These are phyloP conservation scores for Penicillium sp. DNA, from an alignment of 2,329 filamentous ascomycete species.

Conservation along the genomic window DNA sequence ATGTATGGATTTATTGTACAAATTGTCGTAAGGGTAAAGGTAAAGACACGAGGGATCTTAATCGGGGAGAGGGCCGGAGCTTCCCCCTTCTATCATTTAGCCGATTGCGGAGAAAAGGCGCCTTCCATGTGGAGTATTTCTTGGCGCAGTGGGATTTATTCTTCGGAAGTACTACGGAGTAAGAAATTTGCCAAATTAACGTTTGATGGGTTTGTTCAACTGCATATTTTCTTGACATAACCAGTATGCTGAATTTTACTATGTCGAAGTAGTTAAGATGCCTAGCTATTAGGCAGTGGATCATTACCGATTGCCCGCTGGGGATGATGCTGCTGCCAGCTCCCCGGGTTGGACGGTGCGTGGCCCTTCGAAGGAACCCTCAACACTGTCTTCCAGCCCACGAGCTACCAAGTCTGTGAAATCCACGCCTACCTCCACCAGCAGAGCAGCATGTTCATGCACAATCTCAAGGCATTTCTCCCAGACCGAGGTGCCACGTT, in stretches of 20 bases:
- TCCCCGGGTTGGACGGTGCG: conserved; percentile 19
- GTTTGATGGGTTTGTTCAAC: no score
- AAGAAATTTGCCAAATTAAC: no score
- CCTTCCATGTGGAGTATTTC: not conserved
- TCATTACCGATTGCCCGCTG: conserved; percentile 25
- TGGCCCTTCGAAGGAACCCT: conserved; percentile 16
- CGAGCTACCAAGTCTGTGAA: conserved; percentile 77
- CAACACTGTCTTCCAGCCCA: conserved; percentile 37
- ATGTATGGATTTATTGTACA: not conserved
- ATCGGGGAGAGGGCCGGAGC: not conserved
- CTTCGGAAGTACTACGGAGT: no score
- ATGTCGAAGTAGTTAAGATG: no score
- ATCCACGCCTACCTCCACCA: conserved; percentile 83
- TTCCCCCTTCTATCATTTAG: not conserved
- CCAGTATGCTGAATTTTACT: no score
- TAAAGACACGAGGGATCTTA: not conserved
- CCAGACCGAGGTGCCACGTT: conserved; percentile 72
- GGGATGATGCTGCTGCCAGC: conserved; percentile 4
- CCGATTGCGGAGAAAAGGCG: conserved; percentile 7
- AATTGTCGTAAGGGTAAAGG: not conserved
- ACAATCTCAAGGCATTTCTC: conserved; percentile 77
- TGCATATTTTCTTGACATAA: no score
- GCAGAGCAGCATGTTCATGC: conserved; percentile 71
- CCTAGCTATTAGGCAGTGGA: not conserved
- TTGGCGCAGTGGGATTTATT: not conserved